Base-by-base conservation (phyloP, 331 rosid species). In the Telfairia occidentalis region DNA sequence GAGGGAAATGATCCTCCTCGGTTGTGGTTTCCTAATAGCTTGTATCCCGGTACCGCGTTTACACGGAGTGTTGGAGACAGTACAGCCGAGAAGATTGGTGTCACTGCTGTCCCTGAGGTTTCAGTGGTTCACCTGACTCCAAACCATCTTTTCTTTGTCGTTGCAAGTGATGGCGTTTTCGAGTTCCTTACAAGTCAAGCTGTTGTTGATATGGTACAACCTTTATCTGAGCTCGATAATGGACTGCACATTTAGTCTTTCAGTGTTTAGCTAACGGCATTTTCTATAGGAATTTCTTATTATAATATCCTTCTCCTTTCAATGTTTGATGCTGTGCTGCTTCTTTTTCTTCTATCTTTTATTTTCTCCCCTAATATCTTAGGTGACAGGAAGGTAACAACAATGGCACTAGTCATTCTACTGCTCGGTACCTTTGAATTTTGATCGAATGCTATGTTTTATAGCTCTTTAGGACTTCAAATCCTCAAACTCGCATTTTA, bases 41-140 rank as follows among this genome's bases (percentile, higher is more conserved):
- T 82, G 90, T 85, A 79, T 81, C 99, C 99, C 19, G 99, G 99
- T 40, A 89, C 97, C 71, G 99, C 99, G 1, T 95, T 95, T 79
- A 92, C 99, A 6, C 90, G 99, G 91, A 95, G 99, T 49, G 90
- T 95, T 3, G 99, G 99, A 52, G 99, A 95, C 84, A 79, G 83
- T 71, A 76, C 90, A 70, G 99, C 90, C 1, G 97, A 95, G 87
- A 84, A 84, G 49, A 95, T 95, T 73, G 99, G 99, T 74, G 99
- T 89, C 32, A 84, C 84, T 74, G 93, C 97, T 37, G 84, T 79
- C 78, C 99, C 99, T 1, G 99, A 95, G 86, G 89, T 95, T 50
- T 82, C 84, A 35, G 28, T 76, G 15, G 87, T 92, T 79, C 88
- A 84, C 80, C 93, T 95, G 71, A 83, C 89, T 11, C 88, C 91